Conservation (phyloP, 2,329 filamentous ascomycete species). For the Cercospora citrullina region DNA sequence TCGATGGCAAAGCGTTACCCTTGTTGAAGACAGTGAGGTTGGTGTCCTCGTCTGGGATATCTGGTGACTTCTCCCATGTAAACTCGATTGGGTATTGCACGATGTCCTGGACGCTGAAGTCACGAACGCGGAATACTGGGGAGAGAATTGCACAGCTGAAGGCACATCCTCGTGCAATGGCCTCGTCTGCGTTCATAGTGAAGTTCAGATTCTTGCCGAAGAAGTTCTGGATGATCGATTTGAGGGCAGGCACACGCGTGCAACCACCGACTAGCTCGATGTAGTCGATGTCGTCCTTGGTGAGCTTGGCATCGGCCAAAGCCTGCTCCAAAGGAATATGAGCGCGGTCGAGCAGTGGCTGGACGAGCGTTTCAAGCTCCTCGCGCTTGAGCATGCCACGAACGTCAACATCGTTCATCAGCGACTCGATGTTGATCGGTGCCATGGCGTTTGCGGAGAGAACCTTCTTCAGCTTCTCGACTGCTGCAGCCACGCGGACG, state of each 20-base stretch:
- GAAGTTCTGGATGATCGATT: slow-evolving; percentile 84
- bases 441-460: slow-evolving; percentile 92
- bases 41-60: slow-evolving; percentile 98
- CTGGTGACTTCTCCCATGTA: slow-evolving; percentile 96
- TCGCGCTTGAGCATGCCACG: slow-evolving; percentile 85
- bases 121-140: slow-evolving; percentile 95
- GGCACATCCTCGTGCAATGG: slow-evolving; percentile 89
- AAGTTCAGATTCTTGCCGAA: slow-evolving; percentile 92
- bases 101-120: slow-evolving; percentile 96
- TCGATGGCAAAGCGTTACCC: slow-evolving; percentile 94
- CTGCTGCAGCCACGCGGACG: slow-evolving; percentile 80
- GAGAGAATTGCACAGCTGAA: slow-evolving; percentile 98
- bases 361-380: slow-evolving; percentile 87
- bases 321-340: slow-evolving; percentile 81
- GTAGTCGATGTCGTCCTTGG: slow-evolving; percentile 85
- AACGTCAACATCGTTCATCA: slow-evolving; percentile 98
- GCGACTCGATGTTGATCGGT: slow-evolving; percentile 92
- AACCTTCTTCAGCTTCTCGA: slow-evolving; percentile 98
- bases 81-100: slow-evolving; percentile 99
- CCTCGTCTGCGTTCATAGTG: slow-evolving; percentile 98
- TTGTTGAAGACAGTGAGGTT: slow-evolving; percentile 96
- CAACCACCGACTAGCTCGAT: slow-evolving; percentile 94
- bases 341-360: slow-evolving; percentile 75
- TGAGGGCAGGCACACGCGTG: slow-evolving; percentile 89
- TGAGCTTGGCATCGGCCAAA: slow-evolving; percentile 88